Base-by-base conservation (phyloP, 2,329 filamentous ascomycete species). In the Ophiostoma triangulosporum region DNA sequence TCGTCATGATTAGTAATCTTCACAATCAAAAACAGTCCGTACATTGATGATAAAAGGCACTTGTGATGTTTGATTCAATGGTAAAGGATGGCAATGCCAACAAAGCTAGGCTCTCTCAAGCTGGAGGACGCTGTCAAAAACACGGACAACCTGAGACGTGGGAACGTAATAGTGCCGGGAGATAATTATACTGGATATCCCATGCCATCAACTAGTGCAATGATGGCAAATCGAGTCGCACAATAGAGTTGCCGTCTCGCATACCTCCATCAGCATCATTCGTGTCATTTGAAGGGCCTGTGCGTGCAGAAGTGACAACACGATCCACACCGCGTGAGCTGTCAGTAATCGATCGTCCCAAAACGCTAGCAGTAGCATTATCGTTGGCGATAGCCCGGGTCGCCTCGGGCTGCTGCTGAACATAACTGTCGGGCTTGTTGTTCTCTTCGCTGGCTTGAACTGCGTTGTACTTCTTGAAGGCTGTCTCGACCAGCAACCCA, bases 401-500 rank as follows among this genome's bases (percentile, higher is more conserved):
- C 4, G 46, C n/a, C 17, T 57, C 58, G 5, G 54, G 54, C 15
- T 27, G 35, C 35, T 57, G 58, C 6, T 54, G 56, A 1, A 58
- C 52, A 29, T 56, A 55, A 35, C 24, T 51, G 5, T 54, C 54
- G 6, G 56, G 53, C 17, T 53, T 55, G 49, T 54, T 59, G 53
- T 56, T 57, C 45, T 59, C 55, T 45, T 57, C 52, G 45, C 53
- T 56, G 14, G 55, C 57, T 20, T 56, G 11, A 3, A 52, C 59
- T 12, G 58, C 58, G 49, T 62, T 63, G 36, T 67, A 66, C 50
- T 68, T 69, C 12, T 62, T 66, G 50, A 70, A 72, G 0, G 69
- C 68, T 26, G 64, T 63, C 60, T 70, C 69, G 4, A 75, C 67
- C 15, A 73, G 60, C 6, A 65, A 49, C 0, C 70, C 70, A 1